phyloP scores from a whole-genome alignment of 1,139 yeast genomes.

The Blastobotrys aristatus region DNA sequence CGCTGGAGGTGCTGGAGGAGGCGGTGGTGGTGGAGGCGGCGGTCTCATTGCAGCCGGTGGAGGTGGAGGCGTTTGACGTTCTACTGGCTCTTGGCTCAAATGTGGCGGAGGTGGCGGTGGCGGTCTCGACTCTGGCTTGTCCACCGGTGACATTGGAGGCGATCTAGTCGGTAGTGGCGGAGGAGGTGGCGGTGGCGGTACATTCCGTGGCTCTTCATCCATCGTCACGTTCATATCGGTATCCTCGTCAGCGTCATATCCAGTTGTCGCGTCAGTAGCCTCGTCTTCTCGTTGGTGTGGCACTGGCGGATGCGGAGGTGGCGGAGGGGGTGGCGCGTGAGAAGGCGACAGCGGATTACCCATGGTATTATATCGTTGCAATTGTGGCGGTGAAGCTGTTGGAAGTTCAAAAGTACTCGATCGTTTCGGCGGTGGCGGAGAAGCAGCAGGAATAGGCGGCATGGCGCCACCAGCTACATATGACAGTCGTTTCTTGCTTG shows the following conservation, averaged over 20 bases:
- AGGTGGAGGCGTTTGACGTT: conserved; percentile 17
- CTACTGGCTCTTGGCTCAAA: not conserved
- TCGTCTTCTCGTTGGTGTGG: conserved; percentile 11
- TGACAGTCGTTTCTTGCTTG: conserved; percentile 19
- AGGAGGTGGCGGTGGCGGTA: conserved; percentile 10
- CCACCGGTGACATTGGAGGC: conserved; percentile 20
- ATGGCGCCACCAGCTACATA: conserved; percentile 28
- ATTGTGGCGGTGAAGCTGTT: conserved; percentile 7
- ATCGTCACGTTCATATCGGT: conserved; percentile 33
- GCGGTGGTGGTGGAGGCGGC: conserved; percentile 18
- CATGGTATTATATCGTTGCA: conserved; percentile 8
- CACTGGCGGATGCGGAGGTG: conserved; percentile 17
- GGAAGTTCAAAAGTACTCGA: conserved; percentile 16
- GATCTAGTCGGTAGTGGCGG: conserved; percentile 19
- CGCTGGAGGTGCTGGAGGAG: conserved; percentile 19
- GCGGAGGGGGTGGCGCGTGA: conserved; percentile 16
- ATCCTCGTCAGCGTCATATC: conserved; percentile 51
- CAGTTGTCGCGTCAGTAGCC: conserved; percentile 36
- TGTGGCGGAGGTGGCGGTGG: conserved; percentile 20
- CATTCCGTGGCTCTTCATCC: conserved; percentile 15
- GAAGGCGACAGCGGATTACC: conserved; percentile 12
- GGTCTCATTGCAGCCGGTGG: conserved; percentile 21
- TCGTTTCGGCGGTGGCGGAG: conserved; percentile 10
- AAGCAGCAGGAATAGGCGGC: conserved; percentile 26
- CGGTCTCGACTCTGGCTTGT: conserved; percentile 19